Base-by-base conservation (phyloP, 1,139 yeast genomes). In the Kurtzmaniella quercitrusa region DNA sequence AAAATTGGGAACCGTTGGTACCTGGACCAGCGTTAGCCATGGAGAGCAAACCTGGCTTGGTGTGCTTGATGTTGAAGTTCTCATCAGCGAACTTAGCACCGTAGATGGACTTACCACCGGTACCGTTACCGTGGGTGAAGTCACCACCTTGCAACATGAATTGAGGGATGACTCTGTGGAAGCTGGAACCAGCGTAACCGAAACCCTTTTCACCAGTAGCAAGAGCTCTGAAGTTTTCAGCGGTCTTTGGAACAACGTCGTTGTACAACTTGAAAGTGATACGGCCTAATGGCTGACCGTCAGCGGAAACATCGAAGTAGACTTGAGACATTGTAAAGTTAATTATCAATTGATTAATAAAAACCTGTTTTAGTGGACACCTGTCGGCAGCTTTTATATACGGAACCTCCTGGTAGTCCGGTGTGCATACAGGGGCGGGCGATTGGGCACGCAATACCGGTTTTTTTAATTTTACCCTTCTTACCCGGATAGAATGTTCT, bases 101-200 rank as follows among this genome's bases (percentile, higher is more conserved):
- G 80, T 93, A 93, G 82, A 93, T 93, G 58, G 97, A 88, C 79
- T 89, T 89, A 71, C 98, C 98, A 71, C 98, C 98, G 59, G 95
- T 87, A 71, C 98, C 97, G 67, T 84, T 86, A 61, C 88, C 84
- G 63, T 84, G 76, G 67, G 95, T 89, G 83, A 89, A 88, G 72
- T 89, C 98, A 82, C 98, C 98, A 74, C 98, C 98, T 78, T 93
- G 98, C 68, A 91, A 79, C 98, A 93, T 93, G 82, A 93, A 93
- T 59, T 87, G 84, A 58, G 98, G 98, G 62, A 93, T 93, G 57
- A 93, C 96, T 76, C 98, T 84, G 91, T 93, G 98, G 96, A 93
- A 93, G 57, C 83, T 72, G 45, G 97, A 89, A 59, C 80, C 82
- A 63, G 85, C 83, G 82, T 84, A 91, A 60, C 98, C 98, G 67